Conservation (phyloP, 768 basidiomycete species). For the Suillus sp. region DNA sequence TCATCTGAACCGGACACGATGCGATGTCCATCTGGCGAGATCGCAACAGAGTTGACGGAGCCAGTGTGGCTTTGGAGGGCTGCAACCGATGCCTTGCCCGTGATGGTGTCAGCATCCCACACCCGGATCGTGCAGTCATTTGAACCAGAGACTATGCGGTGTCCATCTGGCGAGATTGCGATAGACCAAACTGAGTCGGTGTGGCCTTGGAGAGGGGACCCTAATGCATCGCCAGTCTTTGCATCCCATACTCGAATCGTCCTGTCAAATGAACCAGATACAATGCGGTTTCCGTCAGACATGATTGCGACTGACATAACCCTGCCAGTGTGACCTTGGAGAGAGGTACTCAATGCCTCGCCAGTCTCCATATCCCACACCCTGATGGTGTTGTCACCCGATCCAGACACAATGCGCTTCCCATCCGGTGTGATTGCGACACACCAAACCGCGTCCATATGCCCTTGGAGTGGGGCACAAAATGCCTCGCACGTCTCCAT, state of each 20-base stretch:
- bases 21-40: no score
- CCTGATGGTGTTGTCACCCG: constrained; percentile 13
- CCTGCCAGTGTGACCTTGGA: neutral
- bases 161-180: neutral
- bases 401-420: constrained; percentile 10
- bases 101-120: neutral
- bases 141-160: neutral
- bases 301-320: neutral
- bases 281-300: no score
- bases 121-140: neutral
- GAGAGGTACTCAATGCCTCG: constrained; percentile 20
- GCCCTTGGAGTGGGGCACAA: neutral
- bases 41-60: neutral
- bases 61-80: neutral
- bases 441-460: neutral
- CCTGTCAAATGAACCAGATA: no score
- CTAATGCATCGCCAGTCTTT: constrained; percentile 14
- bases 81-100: neutral
- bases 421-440: constrained; percentile 8
- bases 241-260: no score
- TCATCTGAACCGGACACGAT: no score
- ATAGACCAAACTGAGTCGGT: rapidly evolving
- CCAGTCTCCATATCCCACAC: constrained; percentile 21
- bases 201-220: constrained; percentile 16
- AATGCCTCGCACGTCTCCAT: no score